Percentiles rank a stretch among this genome's conserved stretches.
Evolutionary conservation across 352 stramenopile genomes (phyloP).

Genomic region (Phytophthora uliginosa): DNA sequence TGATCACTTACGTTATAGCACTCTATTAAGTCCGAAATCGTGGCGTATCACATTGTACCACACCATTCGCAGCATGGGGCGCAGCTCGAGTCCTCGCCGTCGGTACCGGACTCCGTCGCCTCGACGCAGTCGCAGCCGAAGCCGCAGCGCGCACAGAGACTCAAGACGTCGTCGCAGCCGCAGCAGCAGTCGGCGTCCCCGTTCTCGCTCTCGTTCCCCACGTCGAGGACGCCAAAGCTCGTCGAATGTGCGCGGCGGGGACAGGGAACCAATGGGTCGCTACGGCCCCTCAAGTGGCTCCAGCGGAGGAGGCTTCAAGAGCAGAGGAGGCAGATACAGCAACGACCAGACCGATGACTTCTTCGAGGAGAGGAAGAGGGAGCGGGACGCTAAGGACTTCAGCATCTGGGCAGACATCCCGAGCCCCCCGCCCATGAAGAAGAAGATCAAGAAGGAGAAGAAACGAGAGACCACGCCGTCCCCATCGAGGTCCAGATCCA

Average conservation of each 20-base stretch:
- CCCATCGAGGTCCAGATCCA: conserved; percentile 26
- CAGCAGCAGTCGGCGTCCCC: conserved; percentile 25
- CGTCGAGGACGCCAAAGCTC: conserved; percentile 32
- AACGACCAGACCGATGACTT: conserved; percentile 68
- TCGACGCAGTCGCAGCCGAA: conserved; percentile 42
- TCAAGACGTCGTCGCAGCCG: conserved; percentile 30
- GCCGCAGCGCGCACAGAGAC: conserved; percentile 31
- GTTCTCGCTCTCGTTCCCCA: conserved; percentile 37
- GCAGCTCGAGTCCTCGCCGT: conserved; percentile 42
- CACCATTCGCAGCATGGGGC: conserved; percentile 17
- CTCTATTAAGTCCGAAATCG: not conserved
- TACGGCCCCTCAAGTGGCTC: conserved; percentile 33
- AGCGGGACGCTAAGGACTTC: conserved; percentile 68
- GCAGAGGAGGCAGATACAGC: conserved; percentile 23
- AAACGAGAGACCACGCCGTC: conserved; percentile 27
- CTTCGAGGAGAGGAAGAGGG: conserved; percentile 77
- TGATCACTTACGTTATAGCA: conserved; percentile 5
- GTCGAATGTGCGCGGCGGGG: conserved; percentile 20
- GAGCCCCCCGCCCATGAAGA: conserved; percentile 68
- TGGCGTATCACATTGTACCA: not conserved
- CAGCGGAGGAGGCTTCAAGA: conserved; percentile 27
- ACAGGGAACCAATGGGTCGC: conserved; percentile 37
- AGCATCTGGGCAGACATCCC: conserved; percentile 84
- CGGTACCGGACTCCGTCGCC: conserved; percentile 32
- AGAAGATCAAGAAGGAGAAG: conserved; percentile 53